A percentile compares a stretch with the other conserved stretches of the same genome.
phyloP scores from a whole-genome alignment of 805 yeast species.

The Blastobotrys americana region DNA sequence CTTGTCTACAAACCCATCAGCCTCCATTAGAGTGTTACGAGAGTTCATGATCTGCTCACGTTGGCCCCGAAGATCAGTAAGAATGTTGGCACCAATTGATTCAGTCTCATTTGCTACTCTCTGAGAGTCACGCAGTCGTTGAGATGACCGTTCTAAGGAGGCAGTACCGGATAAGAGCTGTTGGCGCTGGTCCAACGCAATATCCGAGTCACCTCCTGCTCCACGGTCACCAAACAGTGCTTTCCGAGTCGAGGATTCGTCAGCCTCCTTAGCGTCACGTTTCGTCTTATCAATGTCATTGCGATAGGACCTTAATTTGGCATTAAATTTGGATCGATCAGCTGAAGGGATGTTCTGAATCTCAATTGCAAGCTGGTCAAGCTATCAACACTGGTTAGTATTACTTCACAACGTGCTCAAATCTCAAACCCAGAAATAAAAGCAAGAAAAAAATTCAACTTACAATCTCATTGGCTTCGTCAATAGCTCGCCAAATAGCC shows the following conservation, averaged over 20 bases:
- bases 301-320: conserved; percentile 67
- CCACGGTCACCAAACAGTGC: conserved; percentile 59
- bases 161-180: conserved; percentile 71
- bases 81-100: conserved; percentile 79
- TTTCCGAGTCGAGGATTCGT: conserved; percentile 66
- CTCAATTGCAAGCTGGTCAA: conserved; percentile 84
- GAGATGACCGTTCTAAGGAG: conserved; percentile 72
- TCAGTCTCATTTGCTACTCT: conserved; percentile 91
- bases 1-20: conserved; percentile 88
- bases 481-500: conserved; percentile 60
- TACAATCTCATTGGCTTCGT: conserved; percentile 67
- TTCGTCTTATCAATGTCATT: conserved; percentile 52
- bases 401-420: too few species aligned
- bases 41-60: conserved; percentile 86
- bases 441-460: conserved; percentile 14
- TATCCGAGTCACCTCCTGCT: conserved; percentile 26
- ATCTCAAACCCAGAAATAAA: not conserved
- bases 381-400: conserved; percentile 26
- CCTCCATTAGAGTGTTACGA: conserved; percentile 78
- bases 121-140: conserved; percentile 79
- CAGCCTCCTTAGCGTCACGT: conserved; percentile 39
- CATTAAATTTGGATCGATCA: conserved; percentile 61
- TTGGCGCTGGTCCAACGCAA: conserved; percentile 64
- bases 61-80: conserved; percentile 84
- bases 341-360: conserved; percentile 76